Percentiles rank a stretch among this genome's conserved stretches.
Evolutionary conservation across 2,329 filamentous ascomycete species (phyloP).

Genomic region (Aureobasidium sp.): DNA sequence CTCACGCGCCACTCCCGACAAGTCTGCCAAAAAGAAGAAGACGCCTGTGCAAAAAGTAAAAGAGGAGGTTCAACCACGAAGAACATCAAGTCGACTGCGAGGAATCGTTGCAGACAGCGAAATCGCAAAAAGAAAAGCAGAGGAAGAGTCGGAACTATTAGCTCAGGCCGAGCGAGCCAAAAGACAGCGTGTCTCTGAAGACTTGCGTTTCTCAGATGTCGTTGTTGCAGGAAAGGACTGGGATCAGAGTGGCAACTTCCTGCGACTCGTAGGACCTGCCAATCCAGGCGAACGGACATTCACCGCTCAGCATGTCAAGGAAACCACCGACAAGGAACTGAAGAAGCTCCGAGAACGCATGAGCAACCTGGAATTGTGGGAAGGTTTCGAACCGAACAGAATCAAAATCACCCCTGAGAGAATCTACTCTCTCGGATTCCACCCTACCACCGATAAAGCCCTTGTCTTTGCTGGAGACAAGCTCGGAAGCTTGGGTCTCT

Average conservation of each 20-base stretch:
- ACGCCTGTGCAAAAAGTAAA: constrained; percentile 49
- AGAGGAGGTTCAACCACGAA: constrained; percentile 47
- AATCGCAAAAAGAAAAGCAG: constrained; percentile 60
- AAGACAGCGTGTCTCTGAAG: constrained; percentile 56
- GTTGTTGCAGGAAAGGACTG: constrained; percentile 73
- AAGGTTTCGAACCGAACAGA: constrained; percentile 73
- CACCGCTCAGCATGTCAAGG: constrained; percentile 70
- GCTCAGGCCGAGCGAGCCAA: constrained; percentile 55
- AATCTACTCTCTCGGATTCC: constrained; percentile 73
- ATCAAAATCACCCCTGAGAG: constrained; percentile 83
- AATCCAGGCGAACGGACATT: constrained; percentile 81
- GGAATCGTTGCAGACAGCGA: constrained; percentile 62
- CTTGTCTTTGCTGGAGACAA: constrained; percentile 94
- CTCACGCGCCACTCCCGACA: constrained; percentile 40
- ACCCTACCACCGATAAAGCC: constrained; percentile 78
- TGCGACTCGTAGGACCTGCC: constrained; percentile 63
- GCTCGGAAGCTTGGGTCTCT: constrained; percentile 80
- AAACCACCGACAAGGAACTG: constrained; percentile 70
- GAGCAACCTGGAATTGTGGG: constrained; percentile 70
- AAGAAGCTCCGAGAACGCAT: constrained; percentile 69
- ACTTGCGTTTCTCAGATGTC: constrained; percentile 68
- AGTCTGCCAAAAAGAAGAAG: constrained; percentile 41
- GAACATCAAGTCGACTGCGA: constrained; percentile 55
- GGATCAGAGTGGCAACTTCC: constrained; percentile 59
- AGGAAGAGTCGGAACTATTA: constrained; percentile 53